phyloP scores from a whole-genome alignment of 768 basidiomycete species.

The Imleria badia region DNA sequence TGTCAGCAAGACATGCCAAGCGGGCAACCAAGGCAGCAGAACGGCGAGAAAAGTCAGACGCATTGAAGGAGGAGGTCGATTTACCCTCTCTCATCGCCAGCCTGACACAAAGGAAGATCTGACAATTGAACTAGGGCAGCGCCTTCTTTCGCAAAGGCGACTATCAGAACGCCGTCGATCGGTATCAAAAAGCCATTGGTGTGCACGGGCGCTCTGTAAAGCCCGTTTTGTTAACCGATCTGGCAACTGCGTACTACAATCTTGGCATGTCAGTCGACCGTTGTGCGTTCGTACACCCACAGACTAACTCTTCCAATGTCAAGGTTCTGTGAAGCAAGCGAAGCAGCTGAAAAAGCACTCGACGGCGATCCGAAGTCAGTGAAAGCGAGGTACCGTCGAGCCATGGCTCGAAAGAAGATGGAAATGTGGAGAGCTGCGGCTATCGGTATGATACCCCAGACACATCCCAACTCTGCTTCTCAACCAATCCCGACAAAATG shows the following conservation, averaged over 20 bases:
- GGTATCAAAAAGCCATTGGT: slow-evolving; percentile 39
- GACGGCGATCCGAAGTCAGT: slow-evolving; percentile 26
- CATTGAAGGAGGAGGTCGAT: slow-evolving; percentile 26
- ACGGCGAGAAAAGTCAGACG: slow-evolving; percentile 22
- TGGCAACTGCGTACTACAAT: slow-evolving; percentile 43
- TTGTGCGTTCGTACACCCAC: no score
- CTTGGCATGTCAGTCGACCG: slow-evolving; percentile 32
- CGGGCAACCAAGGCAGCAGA: slow-evolving; percentile 13
- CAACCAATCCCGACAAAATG: neutral
- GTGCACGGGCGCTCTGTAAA: slow-evolving; percentile 34
- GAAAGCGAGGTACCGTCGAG: slow-evolving; percentile 37
- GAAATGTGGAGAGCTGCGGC: slow-evolving; percentile 11
- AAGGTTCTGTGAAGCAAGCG: slow-evolving; percentile 28
- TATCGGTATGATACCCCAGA: slow-evolving; percentile 12
- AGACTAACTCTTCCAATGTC: neutral
- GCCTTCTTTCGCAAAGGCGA: slow-evolving; percentile 37
- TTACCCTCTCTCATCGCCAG: neutral
- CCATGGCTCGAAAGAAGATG: slow-evolving; percentile 30
- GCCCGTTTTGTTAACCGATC: slow-evolving; percentile 40
- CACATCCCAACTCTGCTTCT: neutral
- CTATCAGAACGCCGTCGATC: slow-evolving; percentile 36
- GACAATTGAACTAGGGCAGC: slow-evolving; percentile 39
- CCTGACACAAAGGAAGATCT: neutral
- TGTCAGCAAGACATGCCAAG: slow-evolving; percentile 1
- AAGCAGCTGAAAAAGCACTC: slow-evolving; percentile 27